phyloP scores from a whole-genome alignment of 1,284 basidiomycete species.

The Neolentinus lepideus region DNA sequence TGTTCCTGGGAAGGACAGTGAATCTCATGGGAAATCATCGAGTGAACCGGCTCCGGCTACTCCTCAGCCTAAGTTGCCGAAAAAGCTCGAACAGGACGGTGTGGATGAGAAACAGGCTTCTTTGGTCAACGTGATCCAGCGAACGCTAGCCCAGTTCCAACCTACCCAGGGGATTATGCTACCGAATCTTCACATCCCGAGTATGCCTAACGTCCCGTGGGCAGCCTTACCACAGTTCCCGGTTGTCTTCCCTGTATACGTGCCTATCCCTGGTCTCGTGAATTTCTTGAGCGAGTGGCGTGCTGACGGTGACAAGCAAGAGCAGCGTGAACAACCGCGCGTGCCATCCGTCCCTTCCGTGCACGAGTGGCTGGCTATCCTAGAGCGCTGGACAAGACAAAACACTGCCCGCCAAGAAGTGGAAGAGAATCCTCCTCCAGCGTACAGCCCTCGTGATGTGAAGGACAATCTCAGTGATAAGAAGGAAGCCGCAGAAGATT shows the following conservation, averaged over 20 bases:
- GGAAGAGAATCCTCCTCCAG: background rate
- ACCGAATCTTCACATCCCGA: constrained; percentile 39
- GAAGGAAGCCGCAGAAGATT: background rate
- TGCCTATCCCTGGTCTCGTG: constrained; percentile 64
- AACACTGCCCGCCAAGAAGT: constrained; percentile 15
- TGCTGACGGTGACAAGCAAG: constrained; percentile 25
- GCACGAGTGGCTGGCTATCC: constrained; percentile 57
- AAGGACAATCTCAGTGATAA: constrained; percentile 9
- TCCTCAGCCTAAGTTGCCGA: background rate
- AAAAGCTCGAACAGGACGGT: constrained; percentile 18
- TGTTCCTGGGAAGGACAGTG: constrained; percentile 6
- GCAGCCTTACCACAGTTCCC: constrained; percentile 63
- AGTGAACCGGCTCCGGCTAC: background rate
- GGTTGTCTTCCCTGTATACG: constrained; percentile 72
- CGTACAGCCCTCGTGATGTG: background rate
- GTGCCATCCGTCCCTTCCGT: constrained; percentile 36
- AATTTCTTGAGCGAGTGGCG: constrained; percentile 49
- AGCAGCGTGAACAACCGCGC: constrained; percentile 27
- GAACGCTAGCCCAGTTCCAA: constrained; percentile 65
- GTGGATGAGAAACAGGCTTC: constrained; percentile 64
- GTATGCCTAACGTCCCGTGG: constrained; percentile 57
- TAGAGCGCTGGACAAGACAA: constrained; percentile 69
- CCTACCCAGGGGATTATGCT: constrained; percentile 48
- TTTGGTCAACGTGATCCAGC: constrained; percentile 66
- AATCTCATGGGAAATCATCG: constrained; percentile 5